Conservation (phyloP, 148 eudicot species). For the Vaccinium corymbosum region DNA sequence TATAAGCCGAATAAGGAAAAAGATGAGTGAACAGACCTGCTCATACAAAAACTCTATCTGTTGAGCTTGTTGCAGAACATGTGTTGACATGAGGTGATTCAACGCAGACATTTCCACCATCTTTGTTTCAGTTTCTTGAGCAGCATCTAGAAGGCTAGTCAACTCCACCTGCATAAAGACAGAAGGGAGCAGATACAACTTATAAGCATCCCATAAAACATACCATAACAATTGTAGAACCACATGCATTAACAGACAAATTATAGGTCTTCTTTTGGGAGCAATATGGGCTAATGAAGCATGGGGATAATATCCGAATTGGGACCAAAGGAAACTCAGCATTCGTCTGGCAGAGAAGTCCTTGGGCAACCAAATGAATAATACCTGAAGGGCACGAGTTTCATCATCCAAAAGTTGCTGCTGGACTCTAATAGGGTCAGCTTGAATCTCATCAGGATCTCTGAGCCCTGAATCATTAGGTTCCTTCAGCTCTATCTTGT, state of each 20-base stretch:
- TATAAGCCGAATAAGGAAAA: neutral
- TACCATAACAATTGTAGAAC: neutral
- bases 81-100: constrained; percentile 95
- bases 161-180: constrained; percentile 60
- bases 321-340: neutral
- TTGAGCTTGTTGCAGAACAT: constrained; percentile 87
- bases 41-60: constrained; percentile 89
- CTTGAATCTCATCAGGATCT: constrained; percentile 48
- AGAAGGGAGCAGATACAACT: neutral
- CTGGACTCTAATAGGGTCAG: constrained; percentile 63
- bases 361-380: constrained; percentile 7
- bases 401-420: constrained; percentile 89
- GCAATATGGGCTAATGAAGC: neutral
- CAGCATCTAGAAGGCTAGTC: constrained; percentile 76
- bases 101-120: constrained; percentile 98
- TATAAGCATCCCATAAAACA: neutral
- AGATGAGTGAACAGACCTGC: constrained; percentile 46
- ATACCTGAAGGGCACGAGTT: constrained; percentile 93
- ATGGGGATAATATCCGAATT: neutral
- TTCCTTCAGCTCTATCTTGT: constrained; percentile 31
- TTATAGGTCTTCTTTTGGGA: neutral
- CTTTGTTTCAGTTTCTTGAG: constrained; percentile 85
- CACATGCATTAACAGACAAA: neutral
- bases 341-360: neutral
- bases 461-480: constrained; percentile 32